phyloP scores from a whole-genome alignment of 2,329 filamentous ascomycete species.

The Boeremia exigua region DNA sequence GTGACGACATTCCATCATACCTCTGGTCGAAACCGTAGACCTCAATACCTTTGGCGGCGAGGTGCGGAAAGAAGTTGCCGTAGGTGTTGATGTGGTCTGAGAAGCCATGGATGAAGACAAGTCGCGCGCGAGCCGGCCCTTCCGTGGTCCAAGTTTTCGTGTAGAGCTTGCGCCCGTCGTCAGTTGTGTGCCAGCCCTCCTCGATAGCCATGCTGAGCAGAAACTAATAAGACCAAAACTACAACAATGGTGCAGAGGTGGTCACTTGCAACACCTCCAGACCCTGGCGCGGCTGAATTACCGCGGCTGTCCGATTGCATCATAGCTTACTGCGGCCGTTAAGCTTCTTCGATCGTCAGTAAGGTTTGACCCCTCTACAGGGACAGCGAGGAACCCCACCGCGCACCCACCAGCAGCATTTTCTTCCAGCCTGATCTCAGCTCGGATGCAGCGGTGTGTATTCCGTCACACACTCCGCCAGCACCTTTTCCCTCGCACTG shows the following conservation, averaged over 20 bases:
- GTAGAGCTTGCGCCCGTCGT: conserved; percentile 63
- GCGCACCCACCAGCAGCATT: conserved; percentile 28
- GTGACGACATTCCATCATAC: conserved; percentile 37
- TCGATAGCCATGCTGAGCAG: neutral
- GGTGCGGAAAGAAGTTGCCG: conserved; percentile 71
- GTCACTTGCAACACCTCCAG: neutral
- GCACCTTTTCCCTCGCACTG: conserved; percentile 19
- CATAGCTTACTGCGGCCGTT: conserved; percentile 12
- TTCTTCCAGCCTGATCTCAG: conserved; percentile 13
- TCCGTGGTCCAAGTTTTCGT: conserved; percentile 68
- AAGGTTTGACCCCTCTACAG: neutral
- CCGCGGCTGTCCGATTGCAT: conserved; percentile 14
- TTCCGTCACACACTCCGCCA: conserved; percentile 21
- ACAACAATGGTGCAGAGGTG: neutral
- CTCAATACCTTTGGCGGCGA: conserved; percentile 75
- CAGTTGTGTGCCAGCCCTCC: conserved; percentile 59
- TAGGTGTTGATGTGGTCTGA: conserved; percentile 75
- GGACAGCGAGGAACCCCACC: conserved; percentile 19
- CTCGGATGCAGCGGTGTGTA: conserved; percentile 26
- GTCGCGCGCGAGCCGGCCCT: conserved; percentile 67
- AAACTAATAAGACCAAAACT: too few species aligned
- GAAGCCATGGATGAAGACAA: conserved; percentile 89
- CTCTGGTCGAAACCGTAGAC: conserved; percentile 81
- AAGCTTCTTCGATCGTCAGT: conserved; percentile 15
- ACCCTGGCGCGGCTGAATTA: neutral